Evolutionary conservation across 1,139 yeast genomes (phyloP).

Genomic region (Debaryomycetaceae sp.): DNA sequence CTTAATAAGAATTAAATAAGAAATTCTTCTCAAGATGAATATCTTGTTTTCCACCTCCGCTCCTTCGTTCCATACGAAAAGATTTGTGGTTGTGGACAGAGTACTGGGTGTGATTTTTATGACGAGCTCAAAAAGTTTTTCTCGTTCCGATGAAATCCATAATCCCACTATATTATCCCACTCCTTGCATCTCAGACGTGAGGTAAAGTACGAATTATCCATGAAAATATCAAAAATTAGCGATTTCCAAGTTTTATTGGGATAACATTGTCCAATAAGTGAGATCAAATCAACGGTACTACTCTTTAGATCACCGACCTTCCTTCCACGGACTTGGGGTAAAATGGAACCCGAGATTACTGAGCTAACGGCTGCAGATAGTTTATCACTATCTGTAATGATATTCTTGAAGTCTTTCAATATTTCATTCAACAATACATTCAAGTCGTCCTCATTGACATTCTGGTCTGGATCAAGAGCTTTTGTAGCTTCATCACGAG

Average conservation of each 20-base stretch:
- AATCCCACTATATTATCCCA: constrained; percentile 52
- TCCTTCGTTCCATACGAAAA: constrained; percentile 73
- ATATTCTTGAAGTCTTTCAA: constrained; percentile 40
- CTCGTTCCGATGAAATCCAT: constrained; percentile 62
- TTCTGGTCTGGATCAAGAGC: constrained; percentile 2
- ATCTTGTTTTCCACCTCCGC: constrained; percentile 56
- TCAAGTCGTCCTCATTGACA: constrained; percentile 30
- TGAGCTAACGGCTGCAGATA: constrained; percentile 36
- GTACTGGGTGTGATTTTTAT: constrained; percentile 47
- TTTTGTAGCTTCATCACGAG: constrained; percentile 4
- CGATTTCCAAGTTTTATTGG: constrained; percentile 50
- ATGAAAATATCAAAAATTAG: constrained; percentile 50
- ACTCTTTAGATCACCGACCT: constrained; percentile 24
- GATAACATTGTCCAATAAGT: constrained; percentile 30
- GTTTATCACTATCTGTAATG: constrained; percentile 53
- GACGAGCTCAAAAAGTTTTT: constrained; percentile 54
- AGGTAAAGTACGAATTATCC: constrained; percentile 44
- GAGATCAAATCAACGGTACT: constrained; percentile 38
- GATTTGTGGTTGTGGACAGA: constrained; percentile 48
- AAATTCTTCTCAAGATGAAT: constrained; percentile 52
- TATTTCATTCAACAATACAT: constrained; percentile 31
- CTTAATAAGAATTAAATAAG: constrained; percentile 59
- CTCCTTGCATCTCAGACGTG: constrained; percentile 15
- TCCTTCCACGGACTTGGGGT: constrained; percentile 43
- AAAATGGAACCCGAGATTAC: constrained; percentile 42